A percentile compares a stretch with the other conserved stretches of the same genome.
phyloP scores from a whole-genome alignment of 2,329 filamentous ascomycete species.

The Parascedosporium putredinis region DNA sequence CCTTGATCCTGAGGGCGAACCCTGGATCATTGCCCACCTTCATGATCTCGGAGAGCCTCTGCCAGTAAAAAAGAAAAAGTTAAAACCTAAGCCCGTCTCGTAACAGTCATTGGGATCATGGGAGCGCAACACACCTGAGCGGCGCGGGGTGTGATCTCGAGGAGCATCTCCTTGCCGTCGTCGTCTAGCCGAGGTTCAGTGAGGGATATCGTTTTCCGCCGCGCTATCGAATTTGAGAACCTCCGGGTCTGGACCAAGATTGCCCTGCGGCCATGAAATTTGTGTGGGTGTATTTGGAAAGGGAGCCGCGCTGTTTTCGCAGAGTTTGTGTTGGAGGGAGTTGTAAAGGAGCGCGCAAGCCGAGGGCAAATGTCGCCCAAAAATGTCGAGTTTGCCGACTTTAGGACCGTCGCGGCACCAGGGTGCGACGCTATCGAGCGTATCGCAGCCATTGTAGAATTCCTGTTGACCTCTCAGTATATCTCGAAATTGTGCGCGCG shows the following conservation, averaged over 20 bases:
- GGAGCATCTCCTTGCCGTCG: constrained; percentile 69
- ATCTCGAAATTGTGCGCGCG: too few relatives aligned
- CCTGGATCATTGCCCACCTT: constrained; percentile 60
- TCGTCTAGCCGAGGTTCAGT: constrained; percentile 71
- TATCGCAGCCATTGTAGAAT: not conserved
- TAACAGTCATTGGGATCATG: not conserved
- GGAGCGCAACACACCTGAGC: constrained; percentile 53
- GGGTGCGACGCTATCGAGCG: not conserved
- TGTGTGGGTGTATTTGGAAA: too few relatives aligned
- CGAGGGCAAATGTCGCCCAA: not conserved
- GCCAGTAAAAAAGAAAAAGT: constrained; percentile 2
- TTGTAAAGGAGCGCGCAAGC: not conserved
- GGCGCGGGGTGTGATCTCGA: constrained; percentile 77
- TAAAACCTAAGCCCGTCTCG: too few relatives aligned
- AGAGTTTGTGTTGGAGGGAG: not conserved
- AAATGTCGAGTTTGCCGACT: not conserved
- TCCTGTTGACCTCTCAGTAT: too few relatives aligned
- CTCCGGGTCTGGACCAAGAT: constrained; percentile 7
- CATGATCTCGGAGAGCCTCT: constrained; percentile 73
- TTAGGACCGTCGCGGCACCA: not conserved
- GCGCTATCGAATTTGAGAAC: constrained; percentile 28
- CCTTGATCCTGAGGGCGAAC: constrained; percentile 79
- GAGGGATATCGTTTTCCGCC: constrained; percentile 36
- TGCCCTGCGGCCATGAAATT: too few relatives aligned
- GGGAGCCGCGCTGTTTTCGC: not conserved